Percentiles rank a stretch among this genome's conserved stretches.
Evolutionary conservation across 2,329 filamentous ascomycete species (phyloP).

Genomic region (Cordyceps cateniannulata): DNA sequence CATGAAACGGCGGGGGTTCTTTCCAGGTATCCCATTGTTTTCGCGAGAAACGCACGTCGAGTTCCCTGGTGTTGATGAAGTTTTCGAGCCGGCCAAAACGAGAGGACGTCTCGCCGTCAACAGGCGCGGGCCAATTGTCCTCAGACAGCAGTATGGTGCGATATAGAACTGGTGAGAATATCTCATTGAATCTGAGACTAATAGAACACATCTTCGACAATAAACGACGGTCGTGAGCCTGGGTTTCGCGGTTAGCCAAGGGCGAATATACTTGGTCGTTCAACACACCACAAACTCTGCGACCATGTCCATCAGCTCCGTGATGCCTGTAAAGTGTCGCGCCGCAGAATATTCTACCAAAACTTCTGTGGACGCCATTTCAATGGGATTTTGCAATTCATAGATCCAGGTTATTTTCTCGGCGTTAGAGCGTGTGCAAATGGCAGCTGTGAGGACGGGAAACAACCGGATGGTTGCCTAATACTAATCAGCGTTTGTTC

Average conservation of each 20-base stretch:
- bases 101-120: not conserved
- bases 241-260: not conserved
- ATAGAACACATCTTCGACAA: not conserved
- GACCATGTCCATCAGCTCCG: not conserved
- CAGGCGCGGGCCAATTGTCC: too few species aligned
- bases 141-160: not conserved
- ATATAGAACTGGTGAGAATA: not conserved
- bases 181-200: not conserved
- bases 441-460: too few species aligned
- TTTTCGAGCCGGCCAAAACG: not conserved
- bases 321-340: slow-evolving; percentile 15
- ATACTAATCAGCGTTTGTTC: too few species aligned
- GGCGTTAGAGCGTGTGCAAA: too few species aligned
- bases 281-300: not conserved
- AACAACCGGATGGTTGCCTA: too few species aligned
- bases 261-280: not conserved
- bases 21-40: not conserved
- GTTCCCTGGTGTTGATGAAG: not conserved
- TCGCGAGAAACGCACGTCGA: not conserved
- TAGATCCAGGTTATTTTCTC: too few species aligned
- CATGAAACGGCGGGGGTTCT: not conserved
- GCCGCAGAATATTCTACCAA: not conserved
- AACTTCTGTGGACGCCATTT: not conserved
- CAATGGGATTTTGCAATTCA: not conserved
- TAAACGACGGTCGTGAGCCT: not conserved